These are phyloP conservation scores for Chamaecyparis obtusa DNA, from an alignment of 75 land plant species.

Conservation along the genomic window DNA sequence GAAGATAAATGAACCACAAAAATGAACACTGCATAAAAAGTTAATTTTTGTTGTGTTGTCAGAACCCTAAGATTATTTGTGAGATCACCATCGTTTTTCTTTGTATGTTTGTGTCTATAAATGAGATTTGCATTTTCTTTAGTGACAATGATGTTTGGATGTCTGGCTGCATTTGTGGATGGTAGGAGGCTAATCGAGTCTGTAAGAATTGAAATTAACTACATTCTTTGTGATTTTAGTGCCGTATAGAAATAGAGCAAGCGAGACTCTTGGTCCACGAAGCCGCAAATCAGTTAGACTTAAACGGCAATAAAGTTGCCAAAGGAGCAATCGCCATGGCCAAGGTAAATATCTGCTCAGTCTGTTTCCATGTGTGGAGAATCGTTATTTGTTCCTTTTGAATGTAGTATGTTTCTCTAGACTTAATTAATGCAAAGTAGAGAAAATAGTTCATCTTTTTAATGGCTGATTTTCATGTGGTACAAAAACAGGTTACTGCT, in stretches of 20 bases:
- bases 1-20: not conserved
- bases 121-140: not conserved
- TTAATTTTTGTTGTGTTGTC: not conserved
- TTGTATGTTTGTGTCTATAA: not conserved
- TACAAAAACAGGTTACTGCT: slow-evolving; percentile 71
- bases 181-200: not conserved
- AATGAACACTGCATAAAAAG: not conserved
- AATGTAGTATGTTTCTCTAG: not conserved
- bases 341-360: slow-evolving; percentile 54
- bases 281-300: slow-evolving; percentile 93
- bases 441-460: not conserved
- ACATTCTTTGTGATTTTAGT: slow-evolving; percentile 35
- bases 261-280: slow-evolving; percentile 84
- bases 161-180: not conserved
- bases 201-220: not conserved
- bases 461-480: not conserved
- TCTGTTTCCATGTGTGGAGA: not conserved
- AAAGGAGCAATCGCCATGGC: slow-evolving; percentile 97
- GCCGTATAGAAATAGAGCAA: slow-evolving; percentile 80
- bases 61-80: not conserved
- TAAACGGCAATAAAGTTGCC: slow-evolving; percentile 79
- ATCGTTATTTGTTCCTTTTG: not conserved
- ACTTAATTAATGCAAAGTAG: not conserved
- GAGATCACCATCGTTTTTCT: not conserved
- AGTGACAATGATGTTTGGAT: not conserved